Conservation (phyloP, 2,329 filamentous ascomycete species). For the Trichocomaceae sp. region DNA sequence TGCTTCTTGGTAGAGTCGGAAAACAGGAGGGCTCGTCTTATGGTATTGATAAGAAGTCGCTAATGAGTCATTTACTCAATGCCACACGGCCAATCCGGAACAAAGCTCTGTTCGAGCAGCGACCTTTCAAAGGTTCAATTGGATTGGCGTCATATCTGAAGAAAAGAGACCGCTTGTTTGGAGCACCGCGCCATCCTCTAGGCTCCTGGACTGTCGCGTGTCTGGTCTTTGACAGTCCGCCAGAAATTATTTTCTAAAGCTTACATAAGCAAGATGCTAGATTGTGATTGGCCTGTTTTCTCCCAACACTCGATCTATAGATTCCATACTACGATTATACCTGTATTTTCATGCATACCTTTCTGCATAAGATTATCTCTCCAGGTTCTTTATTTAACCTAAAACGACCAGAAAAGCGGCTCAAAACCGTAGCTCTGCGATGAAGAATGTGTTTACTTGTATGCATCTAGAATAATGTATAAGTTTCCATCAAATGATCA, state of each 20-base stretch:
- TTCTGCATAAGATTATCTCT: no score
- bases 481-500: no score
- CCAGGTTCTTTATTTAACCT: no score
- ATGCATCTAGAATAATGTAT: no score
- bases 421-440: no score
- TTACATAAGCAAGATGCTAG: conserved; percentile 4
- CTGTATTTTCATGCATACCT: no score
- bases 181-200: no score
- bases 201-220: neutral
- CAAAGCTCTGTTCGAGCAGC: neutral
- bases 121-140: neutral
- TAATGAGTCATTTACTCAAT: conserved; percentile 4
- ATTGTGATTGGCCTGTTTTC: conserved; percentile 1
- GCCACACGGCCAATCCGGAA: neutral
- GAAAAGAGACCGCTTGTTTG: neutral
- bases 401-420: no score
- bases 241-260: neutral
- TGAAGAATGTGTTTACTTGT: no score
- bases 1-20: conserved; percentile 7
- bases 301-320: no score
- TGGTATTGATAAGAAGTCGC: conserved; percentile 4
- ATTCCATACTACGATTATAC: no score
- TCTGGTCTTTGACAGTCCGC: neutral
- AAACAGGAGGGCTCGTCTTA: neutral
- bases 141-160: neutral